phyloP scores from a whole-genome alignment of 495 filamentous ascomycete genomes.

The Amorphotheca resinae region DNA sequence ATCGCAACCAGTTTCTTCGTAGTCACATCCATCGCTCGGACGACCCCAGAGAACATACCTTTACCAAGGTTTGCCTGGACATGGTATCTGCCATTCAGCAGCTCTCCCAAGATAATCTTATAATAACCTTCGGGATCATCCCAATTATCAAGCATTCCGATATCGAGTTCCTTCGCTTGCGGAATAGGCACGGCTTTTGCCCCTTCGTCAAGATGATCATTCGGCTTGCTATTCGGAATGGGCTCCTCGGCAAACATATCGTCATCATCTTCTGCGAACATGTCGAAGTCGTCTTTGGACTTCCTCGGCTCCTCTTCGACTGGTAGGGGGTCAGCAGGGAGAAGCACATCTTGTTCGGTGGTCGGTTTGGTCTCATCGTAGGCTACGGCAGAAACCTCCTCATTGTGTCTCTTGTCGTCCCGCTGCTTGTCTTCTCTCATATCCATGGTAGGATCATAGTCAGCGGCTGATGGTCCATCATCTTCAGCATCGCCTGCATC shows the following conservation, averaged over 20 bases:
- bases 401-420: conserved; percentile 47
- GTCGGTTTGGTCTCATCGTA: conserved; percentile 48
- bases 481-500: conserved; percentile 42
- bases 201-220: conserved; percentile 29
- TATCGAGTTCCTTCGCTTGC: conserved; percentile 52
- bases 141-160: conserved; percentile 84
- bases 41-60: conserved; percentile 95
- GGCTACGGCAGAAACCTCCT: conserved; percentile 42
- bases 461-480: conserved; percentile 80
- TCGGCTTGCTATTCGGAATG: conserved; percentile 3
- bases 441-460: conserved; percentile 88
- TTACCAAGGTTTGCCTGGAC: conserved; percentile 78
- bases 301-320: conserved; percentile 10
- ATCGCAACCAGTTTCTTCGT: conserved; percentile 66
- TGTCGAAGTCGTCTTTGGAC: conserved; percentile 62
- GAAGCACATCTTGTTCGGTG: conserved; percentile 41
- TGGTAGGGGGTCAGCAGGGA: conserved; percentile 23
- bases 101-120: conserved; percentile 77
- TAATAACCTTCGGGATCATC: conserved; percentile 94
- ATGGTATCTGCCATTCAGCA: conserved; percentile 79
- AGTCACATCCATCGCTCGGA: conserved; percentile 70
- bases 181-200: conserved; percentile 33
- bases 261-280: conserved; percentile 88
- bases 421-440: conserved; percentile 79
- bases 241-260: conserved; percentile 72